Base-by-base conservation (phyloP, 1,284 basidiomycete genomes). In the Boletus semigastroideus region DNA sequence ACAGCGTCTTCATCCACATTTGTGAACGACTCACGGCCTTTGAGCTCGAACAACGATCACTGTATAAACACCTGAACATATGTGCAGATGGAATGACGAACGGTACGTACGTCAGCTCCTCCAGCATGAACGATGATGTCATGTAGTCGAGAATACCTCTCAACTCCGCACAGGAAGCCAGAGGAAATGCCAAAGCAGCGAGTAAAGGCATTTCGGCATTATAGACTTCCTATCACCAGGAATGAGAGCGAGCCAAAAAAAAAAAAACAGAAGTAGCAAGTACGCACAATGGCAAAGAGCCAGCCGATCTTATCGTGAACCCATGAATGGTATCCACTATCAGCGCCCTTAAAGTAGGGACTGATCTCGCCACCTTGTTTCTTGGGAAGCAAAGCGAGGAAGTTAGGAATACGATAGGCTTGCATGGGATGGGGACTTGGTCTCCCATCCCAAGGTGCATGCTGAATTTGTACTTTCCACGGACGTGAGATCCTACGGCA, bases 81-180 rank as follows among this genome's bases (percentile, higher is more conserved):
- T 12, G 7, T 41, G 25, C 22, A 45, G n/a, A 49, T 4, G 17
- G 46, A 31, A 19, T 16, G 22, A 12, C 20, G 17, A 19, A 51
- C 11, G n/a, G 28, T 47, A 27, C 55, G n/a, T 48, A 63, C 66
- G 67, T 69, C 33, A 69, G 40, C 36, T 65, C 64, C 40, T 66
- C 67, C n/a, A 69, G 52, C 64, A 69, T 68, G 51, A 69, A 66
- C 9, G 66, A 69, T 16, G 47, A 19, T 16, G 66, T 67, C 65
- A 69, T 68, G 19, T 69, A 66, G 46, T 59, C 56, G 17, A 68
- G 56, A 25, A 66, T 68, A 19, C 46, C 62, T 34, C 60, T 56
- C 53, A 68, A 41, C 39, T 57, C 57, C 20, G 49, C 41, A 27
- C 42, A 61, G 16, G 62, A 66, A 36, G 65, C 63, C 25, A 57